Conservation (phyloP, 2,329 filamentous ascomycete species). For the Ophiostoma sp. region DNA sequence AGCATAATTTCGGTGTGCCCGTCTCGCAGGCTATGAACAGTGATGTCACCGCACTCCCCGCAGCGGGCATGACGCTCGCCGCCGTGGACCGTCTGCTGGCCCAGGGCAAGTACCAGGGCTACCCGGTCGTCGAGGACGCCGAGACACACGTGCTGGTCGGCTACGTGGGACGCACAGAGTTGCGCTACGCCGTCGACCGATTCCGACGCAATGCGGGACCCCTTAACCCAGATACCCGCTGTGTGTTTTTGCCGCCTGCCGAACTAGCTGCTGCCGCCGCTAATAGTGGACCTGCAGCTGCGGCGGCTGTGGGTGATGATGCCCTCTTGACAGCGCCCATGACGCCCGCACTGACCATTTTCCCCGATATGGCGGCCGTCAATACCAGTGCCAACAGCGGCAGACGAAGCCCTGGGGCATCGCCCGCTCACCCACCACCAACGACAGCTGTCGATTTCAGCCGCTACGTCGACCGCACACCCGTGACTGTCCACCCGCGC, state of each 20-base stretch:
- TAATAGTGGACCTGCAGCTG: neutral
- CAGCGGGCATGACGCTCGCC: conserved; percentile 71
- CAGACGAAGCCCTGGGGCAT: conserved; percentile 30
- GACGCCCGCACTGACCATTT: conserved; percentile 45
- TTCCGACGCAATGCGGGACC: conserved; percentile 65
- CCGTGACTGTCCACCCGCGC: conserved; percentile 85
- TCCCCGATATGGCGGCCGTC: conserved; percentile 15
- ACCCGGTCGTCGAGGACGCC: conserved; percentile 80
- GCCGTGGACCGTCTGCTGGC: conserved; percentile 74
- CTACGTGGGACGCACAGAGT: conserved; percentile 89
- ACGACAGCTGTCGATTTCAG: conserved; percentile 70
- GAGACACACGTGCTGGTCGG: conserved; percentile 73
- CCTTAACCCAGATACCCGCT: conserved; percentile 68
- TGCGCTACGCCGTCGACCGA: conserved; percentile 85
- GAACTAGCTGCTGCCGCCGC: conserved; percentile 37
- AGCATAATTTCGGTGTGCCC: conserved; percentile 92
- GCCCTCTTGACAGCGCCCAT: conserved; percentile 38
- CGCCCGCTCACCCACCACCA: neutral
- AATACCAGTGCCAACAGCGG: neutral
- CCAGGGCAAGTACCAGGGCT: conserved; percentile 85
- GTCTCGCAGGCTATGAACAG: conserved; percentile 88
- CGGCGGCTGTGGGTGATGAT: conserved; percentile 26
- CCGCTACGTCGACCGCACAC: conserved; percentile 84
- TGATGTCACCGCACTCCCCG: conserved; percentile 71
- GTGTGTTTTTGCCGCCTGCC: conserved; percentile 64